A percentile compares a stretch with the other conserved stretches of the same genome.
Conservation (phyloP, 163 green algal species). For the Picocystis sp. region DNA sequence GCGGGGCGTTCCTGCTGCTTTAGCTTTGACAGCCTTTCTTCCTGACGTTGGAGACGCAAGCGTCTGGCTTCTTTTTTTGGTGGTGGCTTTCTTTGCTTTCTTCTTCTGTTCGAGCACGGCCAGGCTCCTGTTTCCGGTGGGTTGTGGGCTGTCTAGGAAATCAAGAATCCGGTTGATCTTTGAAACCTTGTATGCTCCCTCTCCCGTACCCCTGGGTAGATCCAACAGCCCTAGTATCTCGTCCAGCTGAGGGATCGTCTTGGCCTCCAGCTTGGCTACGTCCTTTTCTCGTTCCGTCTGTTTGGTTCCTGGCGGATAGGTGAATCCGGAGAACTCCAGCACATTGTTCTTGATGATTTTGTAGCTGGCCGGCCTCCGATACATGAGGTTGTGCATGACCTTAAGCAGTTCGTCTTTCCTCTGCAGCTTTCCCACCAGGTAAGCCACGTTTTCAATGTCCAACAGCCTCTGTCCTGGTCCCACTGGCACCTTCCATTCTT, state of each 20-base stretch:
- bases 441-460: slow-evolving; percentile 4
- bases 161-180: slow-evolving; percentile 6
- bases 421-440: slow-evolving; percentile 5
- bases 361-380: slow-evolving; percentile 2
- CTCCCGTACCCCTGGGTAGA: slow-evolving; percentile 5
- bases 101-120: slow-evolving; percentile 3
- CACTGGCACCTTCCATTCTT: slow-evolving; percentile 1
- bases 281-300: slow-evolving; percentile 4
- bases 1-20: too few relatives aligned
- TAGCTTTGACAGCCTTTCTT: too few relatives aligned
- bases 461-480: not conserved
- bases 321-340: slow-evolving; percentile 4
- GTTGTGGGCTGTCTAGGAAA: not conserved
- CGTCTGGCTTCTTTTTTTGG: not conserved
- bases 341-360: slow-evolving; percentile 4
- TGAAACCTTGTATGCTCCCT: not conserved
- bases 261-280: slow-evolving; percentile 5
- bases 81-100: not conserved
- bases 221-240: slow-evolving; percentile 1
- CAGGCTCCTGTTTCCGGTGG: not conserved
- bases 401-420: slow-evolving; percentile 7
- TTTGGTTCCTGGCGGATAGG: not conserved
- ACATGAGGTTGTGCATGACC: slow-evolving; percentile 4
- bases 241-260: slow-evolving; percentile 3
- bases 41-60: too few relatives aligned